These are phyloP conservation scores for Kazachstania bromeliacearum DNA, from an alignment of 805 yeast genomes.

Conservation along the genomic window DNA sequence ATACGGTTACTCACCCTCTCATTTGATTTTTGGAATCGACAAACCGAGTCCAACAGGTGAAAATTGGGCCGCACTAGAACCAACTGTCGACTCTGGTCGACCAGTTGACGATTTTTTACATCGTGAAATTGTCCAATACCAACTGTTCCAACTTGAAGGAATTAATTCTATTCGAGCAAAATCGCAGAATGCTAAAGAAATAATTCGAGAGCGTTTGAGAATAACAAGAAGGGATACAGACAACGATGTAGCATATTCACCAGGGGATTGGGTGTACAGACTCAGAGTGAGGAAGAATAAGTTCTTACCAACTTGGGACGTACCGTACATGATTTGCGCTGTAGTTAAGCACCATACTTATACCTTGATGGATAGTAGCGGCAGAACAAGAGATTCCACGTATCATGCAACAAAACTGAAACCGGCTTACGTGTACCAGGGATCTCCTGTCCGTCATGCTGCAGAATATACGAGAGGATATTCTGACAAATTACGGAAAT, in stretches of 20 bases:
- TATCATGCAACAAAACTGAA: background rate
- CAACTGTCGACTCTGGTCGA: no score
- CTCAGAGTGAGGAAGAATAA: background rate
- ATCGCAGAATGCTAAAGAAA: no score
- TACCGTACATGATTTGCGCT: background rate
- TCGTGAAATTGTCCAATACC: no score
- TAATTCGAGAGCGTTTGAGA: background rate
- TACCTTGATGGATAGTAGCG: background rate
- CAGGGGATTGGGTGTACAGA: background rate
- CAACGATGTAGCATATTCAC: background rate
- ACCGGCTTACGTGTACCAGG: background rate
- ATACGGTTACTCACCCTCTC: background rate
- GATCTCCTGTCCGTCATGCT: background rate
- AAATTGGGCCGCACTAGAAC: no score
- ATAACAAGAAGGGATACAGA: background rate
- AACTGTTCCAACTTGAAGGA: no score
- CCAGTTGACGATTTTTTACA: no score
- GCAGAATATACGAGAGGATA: background rate
- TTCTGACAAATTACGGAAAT: background rate
- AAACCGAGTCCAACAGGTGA: background rate
- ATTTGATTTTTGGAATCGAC: background rate
- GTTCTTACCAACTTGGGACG: background rate
- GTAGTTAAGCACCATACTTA: background rate
- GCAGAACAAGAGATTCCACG: background rate
- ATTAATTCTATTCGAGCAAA: no score